These are phyloP conservation scores for Yamadazyma dushanensis DNA, from an alignment of 1,139 yeast genomes.

Conservation along the genomic window DNA sequence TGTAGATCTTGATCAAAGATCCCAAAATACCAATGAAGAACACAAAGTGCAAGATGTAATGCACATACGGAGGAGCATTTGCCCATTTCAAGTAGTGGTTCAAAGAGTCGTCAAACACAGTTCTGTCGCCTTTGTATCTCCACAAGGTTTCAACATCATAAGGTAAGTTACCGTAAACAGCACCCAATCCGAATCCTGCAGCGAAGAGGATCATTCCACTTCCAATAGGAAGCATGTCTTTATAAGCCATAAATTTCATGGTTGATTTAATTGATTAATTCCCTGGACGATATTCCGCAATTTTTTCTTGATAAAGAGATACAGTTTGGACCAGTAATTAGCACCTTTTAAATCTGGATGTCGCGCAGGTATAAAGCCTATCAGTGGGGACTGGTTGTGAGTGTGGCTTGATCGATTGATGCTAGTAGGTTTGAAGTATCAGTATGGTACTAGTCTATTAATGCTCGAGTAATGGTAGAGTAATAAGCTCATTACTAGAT, in stretches of 20 bases:
- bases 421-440: too few species aligned
- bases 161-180: constrained; percentile 74
- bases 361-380: too few species aligned
- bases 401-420: too few species aligned
- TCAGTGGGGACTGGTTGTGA: too few species aligned
- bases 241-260: constrained; percentile 30
- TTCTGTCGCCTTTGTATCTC: constrained; percentile 49
- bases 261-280: not conserved
- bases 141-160: constrained; percentile 83
- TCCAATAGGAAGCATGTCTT: constrained; percentile 53
- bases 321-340: too few species aligned
- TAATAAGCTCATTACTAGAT: too few species aligned
- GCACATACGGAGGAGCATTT: constrained; percentile 56
- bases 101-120: constrained; percentile 60
- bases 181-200: constrained; percentile 76
- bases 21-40: constrained; percentile 69
- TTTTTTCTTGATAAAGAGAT: not conserved
- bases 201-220: constrained; percentile 48
- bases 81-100: constrained; percentile 77
- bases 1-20: constrained; percentile 73
- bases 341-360: too few species aligned
- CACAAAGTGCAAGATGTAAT: constrained; percentile 61
- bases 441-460: too few species aligned
- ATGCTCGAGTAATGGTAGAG: too few species aligned
- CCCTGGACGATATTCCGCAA: too few species aligned